These are phyloP conservation scores for Leishmania tarentolae DNA, from an alignment of 208 protist genomes.

Conservation along the genomic window DNA sequence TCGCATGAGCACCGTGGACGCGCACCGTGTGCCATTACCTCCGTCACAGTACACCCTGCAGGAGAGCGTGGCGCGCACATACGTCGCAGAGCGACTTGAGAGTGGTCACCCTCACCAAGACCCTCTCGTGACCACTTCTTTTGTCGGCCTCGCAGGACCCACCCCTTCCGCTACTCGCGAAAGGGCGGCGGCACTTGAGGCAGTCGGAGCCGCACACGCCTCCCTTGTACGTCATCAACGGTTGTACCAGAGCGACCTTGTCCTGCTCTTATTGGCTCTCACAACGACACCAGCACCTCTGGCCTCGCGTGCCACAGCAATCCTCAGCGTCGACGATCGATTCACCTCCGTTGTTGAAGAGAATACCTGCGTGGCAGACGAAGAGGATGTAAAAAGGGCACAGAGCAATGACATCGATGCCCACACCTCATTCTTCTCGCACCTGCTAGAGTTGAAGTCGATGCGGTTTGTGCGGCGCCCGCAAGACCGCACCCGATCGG, in stretches of 20 bases:
- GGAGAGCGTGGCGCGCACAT: constrained; percentile 39
- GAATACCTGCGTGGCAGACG: constrained; percentile 9
- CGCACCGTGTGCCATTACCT: constrained; percentile 8
- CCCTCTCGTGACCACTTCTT: constrained; percentile 58
- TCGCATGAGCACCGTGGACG: constrained; percentile 36
- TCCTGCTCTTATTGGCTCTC: constrained; percentile 71
- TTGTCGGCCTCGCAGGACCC: constrained; percentile 16
- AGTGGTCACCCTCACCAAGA: constrained; percentile 53
- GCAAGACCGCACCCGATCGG: constrained; percentile 19
- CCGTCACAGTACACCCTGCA: constrained; percentile 54
- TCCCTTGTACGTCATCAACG: constrained; percentile 42
- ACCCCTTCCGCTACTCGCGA: background rate
- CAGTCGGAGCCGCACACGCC: background rate
- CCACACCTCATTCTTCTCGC: constrained; percentile 53
- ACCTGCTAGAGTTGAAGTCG: constrained; percentile 53
- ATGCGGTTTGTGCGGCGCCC: constrained; percentile 28
- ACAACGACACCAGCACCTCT: constrained; percentile 32
- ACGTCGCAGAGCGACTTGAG: constrained; percentile 45
- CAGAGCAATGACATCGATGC: constrained; percentile 33
- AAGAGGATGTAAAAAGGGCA: background rate
- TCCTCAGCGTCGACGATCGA: background rate
- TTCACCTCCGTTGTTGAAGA: background rate
- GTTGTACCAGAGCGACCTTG: constrained; percentile 82
- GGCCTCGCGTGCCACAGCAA: background rate
- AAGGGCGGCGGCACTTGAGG: background rate